These are phyloP conservation scores for Hyphopichia burtonii DNA, from an alignment of 1,139 yeast species.

Conservation along the genomic window DNA sequence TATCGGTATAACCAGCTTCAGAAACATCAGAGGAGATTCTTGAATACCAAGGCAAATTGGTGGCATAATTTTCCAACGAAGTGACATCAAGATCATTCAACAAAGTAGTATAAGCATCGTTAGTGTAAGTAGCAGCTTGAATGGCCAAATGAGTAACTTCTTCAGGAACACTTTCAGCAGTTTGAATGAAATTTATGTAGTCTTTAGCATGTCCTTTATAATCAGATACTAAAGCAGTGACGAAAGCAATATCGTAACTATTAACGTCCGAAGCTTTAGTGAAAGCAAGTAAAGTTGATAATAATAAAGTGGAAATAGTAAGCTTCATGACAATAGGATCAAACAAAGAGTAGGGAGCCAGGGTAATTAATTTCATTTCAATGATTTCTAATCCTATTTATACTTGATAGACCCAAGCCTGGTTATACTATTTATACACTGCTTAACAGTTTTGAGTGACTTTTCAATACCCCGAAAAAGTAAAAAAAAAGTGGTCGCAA, in stretches of 20 bases:
- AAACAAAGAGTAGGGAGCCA: no score
- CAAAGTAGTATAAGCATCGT: conserved; percentile 41
- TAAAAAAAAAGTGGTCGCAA: no score
- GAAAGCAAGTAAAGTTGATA: conserved; percentile 14
- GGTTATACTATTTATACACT: no score
- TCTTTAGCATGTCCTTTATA: conserved; percentile 23
- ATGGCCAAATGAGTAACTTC: conserved; percentile 37
- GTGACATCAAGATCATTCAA: conserved; percentile 26
- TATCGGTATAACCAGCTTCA: conserved; percentile 5
- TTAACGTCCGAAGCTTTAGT: conserved; percentile 24
- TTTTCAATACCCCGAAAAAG: no score
- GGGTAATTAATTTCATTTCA: no score
- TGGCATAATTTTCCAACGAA: conserved; percentile 33
- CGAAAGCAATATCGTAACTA: conserved; percentile 27
- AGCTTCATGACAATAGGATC: conserved; percentile 16
- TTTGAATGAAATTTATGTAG: conserved; percentile 31
- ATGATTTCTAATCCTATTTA: no score
- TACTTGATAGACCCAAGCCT: no score
- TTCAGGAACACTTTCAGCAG: conserved; percentile 34
- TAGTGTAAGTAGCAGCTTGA: conserved; percentile 38
- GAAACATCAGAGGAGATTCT: conserved; percentile 22
- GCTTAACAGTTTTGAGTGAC: no score
- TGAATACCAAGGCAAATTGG: conserved; percentile 45
- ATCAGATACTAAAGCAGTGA: conserved; percentile 42
- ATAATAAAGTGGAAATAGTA: conserved; percentile 10